Conservation (phyloP, 495 filamentous ascomycete genomes). For the Neurospora sp. region DNA sequence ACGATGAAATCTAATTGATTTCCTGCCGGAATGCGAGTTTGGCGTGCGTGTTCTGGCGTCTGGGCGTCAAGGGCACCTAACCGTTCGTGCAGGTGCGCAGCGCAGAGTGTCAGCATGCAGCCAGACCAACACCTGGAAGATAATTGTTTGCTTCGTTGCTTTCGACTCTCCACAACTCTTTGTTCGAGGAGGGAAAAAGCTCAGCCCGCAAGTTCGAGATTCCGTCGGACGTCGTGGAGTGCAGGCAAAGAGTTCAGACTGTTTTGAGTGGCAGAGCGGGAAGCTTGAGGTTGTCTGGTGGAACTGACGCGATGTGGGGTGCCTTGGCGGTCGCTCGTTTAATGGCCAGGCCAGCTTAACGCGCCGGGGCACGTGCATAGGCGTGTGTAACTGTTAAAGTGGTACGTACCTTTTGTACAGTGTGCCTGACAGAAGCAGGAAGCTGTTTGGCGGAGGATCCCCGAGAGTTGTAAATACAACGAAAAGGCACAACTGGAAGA, state of each 20-base stretch:
- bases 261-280: neutral
- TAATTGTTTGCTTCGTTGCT: neutral
- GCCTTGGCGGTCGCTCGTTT: neutral
- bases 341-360: neutral
- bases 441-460: neutral
- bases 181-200: neutral
- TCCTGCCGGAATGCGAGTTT: neutral
- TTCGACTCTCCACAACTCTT: neutral
- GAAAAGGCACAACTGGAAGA: slow-evolving; percentile 1
- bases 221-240: neutral
- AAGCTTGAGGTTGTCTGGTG: neutral
- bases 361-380: neutral
- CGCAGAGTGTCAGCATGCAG: neutral
- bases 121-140: neutral
- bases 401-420: neutral
- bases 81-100: neutral
- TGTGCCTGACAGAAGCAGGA: neutral
- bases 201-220: neutral
- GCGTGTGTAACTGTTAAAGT: neutral
- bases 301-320: neutral
- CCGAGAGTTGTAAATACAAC: neutral
- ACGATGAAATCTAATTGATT: neutral
- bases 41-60: neutral
- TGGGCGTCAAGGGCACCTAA: neutral
- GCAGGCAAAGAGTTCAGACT: neutral